Percentiles rank a stretch among this genome's conserved stretches.
phyloP scores from a whole-genome alignment of 257 asterid genomes.

The Solanum pinnatisectum region DNA sequence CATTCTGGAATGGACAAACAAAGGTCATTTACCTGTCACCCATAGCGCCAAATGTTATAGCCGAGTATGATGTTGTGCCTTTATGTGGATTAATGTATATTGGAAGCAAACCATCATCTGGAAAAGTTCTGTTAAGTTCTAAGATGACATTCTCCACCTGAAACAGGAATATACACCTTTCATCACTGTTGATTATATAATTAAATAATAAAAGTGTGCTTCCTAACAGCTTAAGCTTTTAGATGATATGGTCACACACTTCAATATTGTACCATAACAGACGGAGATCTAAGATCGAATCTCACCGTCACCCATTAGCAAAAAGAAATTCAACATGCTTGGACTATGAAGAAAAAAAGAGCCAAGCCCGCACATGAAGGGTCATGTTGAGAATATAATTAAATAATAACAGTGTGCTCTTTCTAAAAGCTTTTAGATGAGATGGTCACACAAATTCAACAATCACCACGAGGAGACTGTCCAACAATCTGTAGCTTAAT shows the following conservation, averaged over 20 bases:
- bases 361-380: not conserved
- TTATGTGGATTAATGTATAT: slow-evolving; percentile 75
- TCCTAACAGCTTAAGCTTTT: not conserved
- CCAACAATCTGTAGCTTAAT: not conserved
- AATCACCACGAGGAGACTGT: not conserved
- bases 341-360: not conserved
- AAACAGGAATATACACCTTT: slow-evolving; percentile 17
- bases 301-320: not conserved
- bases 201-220: not conserved
- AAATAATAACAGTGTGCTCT: not conserved
- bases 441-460: not conserved
- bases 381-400: not conserved
- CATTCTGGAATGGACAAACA: not conserved
- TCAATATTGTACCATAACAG: not conserved
- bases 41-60: slow-evolving; percentile 99
- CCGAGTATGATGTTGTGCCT: slow-evolving; percentile 65
- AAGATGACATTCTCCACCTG: slow-evolving; percentile 87
- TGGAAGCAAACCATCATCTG: slow-evolving; percentile 94
- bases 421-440: not conserved
- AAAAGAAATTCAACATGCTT: not conserved
- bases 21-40: slow-evolving; percentile 75
- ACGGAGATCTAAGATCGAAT: not conserved
- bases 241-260: not conserved
- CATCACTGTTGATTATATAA: not conserved
- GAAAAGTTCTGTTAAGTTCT: slow-evolving; percentile 86